A percentile compares a stretch with the other conserved stretches of the same genome.
phyloP scores from a whole-genome alignment of 176 grass and related monocot genomes.

The Musa troglodytarum region DNA sequence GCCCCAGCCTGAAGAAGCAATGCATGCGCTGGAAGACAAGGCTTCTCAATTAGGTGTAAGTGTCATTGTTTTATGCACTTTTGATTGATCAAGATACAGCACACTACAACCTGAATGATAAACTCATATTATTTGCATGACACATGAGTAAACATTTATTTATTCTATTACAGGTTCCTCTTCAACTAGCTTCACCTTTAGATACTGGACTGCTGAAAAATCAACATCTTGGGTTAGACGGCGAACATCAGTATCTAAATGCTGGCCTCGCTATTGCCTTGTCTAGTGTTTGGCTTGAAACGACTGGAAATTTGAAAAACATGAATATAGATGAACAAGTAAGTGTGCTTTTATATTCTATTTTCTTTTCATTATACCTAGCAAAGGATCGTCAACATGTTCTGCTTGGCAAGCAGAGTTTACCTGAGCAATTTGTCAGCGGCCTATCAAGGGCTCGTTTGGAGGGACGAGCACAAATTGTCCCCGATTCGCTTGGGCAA shows the following conservation, averaged over 20 bases:
- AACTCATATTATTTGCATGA: background rate
- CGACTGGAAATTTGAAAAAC: conserved; percentile 39
- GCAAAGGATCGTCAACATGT: conserved; percentile 8
- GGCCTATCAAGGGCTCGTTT: conserved; percentile 42
- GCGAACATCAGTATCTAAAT: conserved; percentile 83
- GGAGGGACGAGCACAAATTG: conserved; percentile 74
- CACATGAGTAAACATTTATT: background rate
- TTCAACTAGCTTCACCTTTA: conserved; percentile 62
- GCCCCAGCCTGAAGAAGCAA: conserved; percentile 82
- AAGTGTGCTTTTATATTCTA: conserved; percentile 29
- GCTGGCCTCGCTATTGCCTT: conserved; percentile 88
- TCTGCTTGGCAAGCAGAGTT: conserved; percentile 39
- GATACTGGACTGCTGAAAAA: conserved; percentile 48
- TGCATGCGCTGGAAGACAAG: conserved; percentile 50
- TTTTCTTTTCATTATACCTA: conserved; percentile 1
- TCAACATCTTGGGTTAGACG: conserved; percentile 62
- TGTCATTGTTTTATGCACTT: conserved; percentile 1
- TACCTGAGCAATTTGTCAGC: conserved; percentile 57
- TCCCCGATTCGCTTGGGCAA: conserved; percentile 26
- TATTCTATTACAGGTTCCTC: conserved; percentile 41
- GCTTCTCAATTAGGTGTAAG: conserved; percentile 87
- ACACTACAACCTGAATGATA: background rate
- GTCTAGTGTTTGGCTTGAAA: conserved; percentile 66
- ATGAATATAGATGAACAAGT: conserved; percentile 39
- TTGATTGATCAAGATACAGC: background rate